phyloP scores from a whole-genome alignment of 2,329 filamentous ascomycete species.

The Pleochaeta shiraiana region DNA sequence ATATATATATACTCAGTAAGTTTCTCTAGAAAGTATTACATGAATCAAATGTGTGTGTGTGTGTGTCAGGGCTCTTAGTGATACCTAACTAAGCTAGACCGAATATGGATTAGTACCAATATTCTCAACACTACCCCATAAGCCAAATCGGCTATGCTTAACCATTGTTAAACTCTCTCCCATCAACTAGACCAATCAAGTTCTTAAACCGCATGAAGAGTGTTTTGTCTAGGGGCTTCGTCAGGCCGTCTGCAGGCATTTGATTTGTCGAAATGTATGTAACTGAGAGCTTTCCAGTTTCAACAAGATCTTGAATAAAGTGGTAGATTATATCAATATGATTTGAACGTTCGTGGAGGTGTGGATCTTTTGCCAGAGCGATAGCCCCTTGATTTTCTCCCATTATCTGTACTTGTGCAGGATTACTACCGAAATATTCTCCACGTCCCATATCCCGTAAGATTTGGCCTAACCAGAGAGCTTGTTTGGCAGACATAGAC shows the following conservation, averaged over 20 bases:
- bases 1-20: too few species aligned
- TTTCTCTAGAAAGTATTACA: too few species aligned
- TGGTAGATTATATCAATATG: background rate
- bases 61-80: too few species aligned
- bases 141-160: too few species aligned
- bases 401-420: background rate
- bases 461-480: background rate
- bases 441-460: background rate
- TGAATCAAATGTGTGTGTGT: too few species aligned
- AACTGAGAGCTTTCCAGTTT: background rate
- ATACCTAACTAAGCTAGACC: too few species aligned
- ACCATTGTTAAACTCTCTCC: too few species aligned
- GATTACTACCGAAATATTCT: background rate
- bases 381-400: background rate
- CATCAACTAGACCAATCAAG: too few species aligned
- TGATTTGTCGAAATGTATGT: background rate
- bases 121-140: too few species aligned
- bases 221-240: too few species aligned
- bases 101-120: too few species aligned
- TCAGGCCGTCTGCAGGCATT: background rate
- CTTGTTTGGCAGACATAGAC: background rate
- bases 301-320: background rate
- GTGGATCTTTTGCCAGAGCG: background rate
- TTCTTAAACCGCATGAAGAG: too few species aligned
- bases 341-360: background rate